These are phyloP conservation scores for Mycena haematopus DNA, from an alignment of 768 basidiomycete species.

Conservation along the genomic window DNA sequence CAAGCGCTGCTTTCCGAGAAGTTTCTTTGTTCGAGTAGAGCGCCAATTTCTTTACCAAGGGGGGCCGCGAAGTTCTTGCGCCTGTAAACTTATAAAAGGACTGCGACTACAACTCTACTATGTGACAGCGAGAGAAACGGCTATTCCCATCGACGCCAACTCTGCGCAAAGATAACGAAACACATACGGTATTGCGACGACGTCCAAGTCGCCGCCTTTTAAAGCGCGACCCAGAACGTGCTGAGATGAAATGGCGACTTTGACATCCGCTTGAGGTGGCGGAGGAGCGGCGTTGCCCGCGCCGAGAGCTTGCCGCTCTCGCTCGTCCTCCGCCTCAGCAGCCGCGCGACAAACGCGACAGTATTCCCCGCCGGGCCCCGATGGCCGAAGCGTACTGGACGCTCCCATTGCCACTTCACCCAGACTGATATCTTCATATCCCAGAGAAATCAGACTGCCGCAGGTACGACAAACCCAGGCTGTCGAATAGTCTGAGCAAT, in stretches of 20 bases:
- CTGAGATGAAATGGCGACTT: constrained; percentile 69
- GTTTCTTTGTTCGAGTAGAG: too few relatives aligned
- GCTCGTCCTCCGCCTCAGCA: constrained; percentile 68
- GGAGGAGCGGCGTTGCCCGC: constrained; percentile 57
- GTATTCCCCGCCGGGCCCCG: constrained; percentile 88
- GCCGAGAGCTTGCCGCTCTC: constrained; percentile 63
- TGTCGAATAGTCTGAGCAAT: constrained; percentile 99
- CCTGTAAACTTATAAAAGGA: too few relatives aligned
- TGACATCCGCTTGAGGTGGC: constrained; percentile 55
- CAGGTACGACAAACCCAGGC: constrained; percentile 99
- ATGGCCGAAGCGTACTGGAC: constrained; percentile 57
- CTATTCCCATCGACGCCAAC: constrained; percentile 98
- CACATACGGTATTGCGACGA: constrained; percentile 95
- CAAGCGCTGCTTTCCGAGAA: too few relatives aligned
- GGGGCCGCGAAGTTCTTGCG: too few relatives aligned
- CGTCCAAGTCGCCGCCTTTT: constrained; percentile 87
- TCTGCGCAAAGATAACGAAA: constrained; percentile 95
- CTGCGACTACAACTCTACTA: constrained; percentile 35
- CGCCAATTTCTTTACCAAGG: too few relatives aligned
- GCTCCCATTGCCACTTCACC: constrained; percentile 65
- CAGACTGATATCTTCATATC: constrained; percentile 87
- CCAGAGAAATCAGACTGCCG: constrained; percentile 93
- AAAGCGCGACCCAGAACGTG: constrained; percentile 64
- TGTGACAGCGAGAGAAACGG: constrained; percentile 80
- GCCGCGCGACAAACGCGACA: constrained; percentile 90